phyloP scores from a whole-genome alignment of 192 early-diverging fungal species.

The Oehlia diaphana region DNA sequence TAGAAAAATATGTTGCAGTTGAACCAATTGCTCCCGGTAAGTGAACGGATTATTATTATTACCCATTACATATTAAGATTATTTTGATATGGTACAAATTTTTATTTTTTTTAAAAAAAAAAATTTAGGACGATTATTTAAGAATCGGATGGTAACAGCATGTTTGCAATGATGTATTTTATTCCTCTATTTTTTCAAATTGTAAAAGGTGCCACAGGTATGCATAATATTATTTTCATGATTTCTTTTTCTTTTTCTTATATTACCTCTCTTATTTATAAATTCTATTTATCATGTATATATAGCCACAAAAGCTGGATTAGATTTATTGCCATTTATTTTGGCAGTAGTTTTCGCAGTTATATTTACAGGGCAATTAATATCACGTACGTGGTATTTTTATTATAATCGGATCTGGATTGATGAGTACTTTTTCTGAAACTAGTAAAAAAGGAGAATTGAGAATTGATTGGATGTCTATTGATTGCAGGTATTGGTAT shows the following conservation, averaged over 20 bases:
- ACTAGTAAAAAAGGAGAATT: slow-evolving; percentile 46
- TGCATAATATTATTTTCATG: neutral
- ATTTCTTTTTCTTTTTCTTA: neutral
- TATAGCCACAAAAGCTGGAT: slow-evolving; percentile 63
- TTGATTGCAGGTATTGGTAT: slow-evolving; percentile 72
- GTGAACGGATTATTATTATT: too few species aligned
- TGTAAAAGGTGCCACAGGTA: slow-evolving; percentile 54
- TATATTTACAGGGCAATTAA: slow-evolving; percentile 62
- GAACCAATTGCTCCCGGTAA: slow-evolving; percentile 69
- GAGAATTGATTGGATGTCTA: slow-evolving; percentile 60
- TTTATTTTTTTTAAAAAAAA: slow-evolving; percentile 32
- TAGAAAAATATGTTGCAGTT: slow-evolving; percentile 64
- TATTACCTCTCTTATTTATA: neutral
- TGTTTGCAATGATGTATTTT: slow-evolving; percentile 64
- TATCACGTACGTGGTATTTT: slow-evolving; percentile 59
- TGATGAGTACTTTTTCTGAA: slow-evolving; percentile 55
- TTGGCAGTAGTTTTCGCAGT: slow-evolving; percentile 62
- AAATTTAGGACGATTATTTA: slow-evolving; percentile 46
- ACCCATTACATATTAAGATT: too few species aligned
- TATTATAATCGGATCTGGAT: slow-evolving; percentile 55
- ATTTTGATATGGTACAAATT: too few species aligned
- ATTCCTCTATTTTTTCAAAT: slow-evolving; percentile 72
- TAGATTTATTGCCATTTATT: slow-evolving; percentile 77
- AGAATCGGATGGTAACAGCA: slow-evolving; percentile 43
- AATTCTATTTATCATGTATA: slow-evolving; percentile 27